Evolutionary conservation across 768 basidiomycete genomes (phyloP), one percentile per base, ranked within the genome.

Genomic region (Kwoniella dejecticola): DNA sequence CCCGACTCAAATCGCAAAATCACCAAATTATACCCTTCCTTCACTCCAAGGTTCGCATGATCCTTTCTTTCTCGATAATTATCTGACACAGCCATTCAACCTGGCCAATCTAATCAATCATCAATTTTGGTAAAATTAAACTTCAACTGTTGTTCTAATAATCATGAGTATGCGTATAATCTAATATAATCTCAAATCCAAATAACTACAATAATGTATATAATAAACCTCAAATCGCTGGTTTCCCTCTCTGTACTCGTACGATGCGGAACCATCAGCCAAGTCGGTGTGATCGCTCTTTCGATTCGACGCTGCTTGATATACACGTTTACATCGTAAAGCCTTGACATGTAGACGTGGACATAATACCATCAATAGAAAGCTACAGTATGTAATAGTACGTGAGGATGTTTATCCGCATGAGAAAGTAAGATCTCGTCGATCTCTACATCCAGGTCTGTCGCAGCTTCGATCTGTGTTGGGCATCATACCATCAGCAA

Each of bases 361-460:
- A n/a, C n/a, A n/a, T n/a, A n/a, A n/a, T n/a, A n/a, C n/a, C n/a
- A 38, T 62, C 68, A 99, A 79, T 94, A 98, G 79, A 88, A 98
- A 31, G 87, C 90, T 36, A 98, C 89, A 5, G 89, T 88, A 74
- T 97, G 95, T 40, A 98, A 82, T 23, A 98, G 81, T 77, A 85
- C 87, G 78, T 98, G 96, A 1, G 96, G 92, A 73, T 97, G 93
- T 41, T 86, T 88, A 53, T 91, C 89, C 74, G 91, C 87, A 68
- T 98, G 96, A 11, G 76, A 77, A 71, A 88, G 83, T n/a, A 99
- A 80, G 65, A 99, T 92, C 55, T 82, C 82, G 70, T 90, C 90
- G 52, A 99, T 96, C 42, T 89, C 89, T 75, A 89, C 89, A 78
- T 99, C 96, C 53, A 98, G 83, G 74, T 98, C 95, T 60, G 85